Evolutionary conservation across 2,329 filamentous ascomycete species (phyloP), one percentile per base, ranked within the genome.

Genomic region (Diaporthe helianthi): DNA sequence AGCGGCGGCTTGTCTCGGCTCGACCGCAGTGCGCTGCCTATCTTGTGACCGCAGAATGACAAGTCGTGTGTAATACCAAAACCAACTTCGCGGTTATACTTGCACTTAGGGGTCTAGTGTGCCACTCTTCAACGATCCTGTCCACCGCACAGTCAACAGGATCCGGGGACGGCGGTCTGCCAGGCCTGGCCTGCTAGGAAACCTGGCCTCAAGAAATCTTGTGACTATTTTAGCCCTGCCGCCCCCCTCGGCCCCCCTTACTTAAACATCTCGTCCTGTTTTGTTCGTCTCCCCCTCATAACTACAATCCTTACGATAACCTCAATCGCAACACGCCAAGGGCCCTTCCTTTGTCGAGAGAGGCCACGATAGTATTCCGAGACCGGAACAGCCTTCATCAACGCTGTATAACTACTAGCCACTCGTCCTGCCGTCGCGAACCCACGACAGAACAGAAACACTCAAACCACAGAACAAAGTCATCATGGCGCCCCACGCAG

Each of bases 401-500:
- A 24, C 29, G 22, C 44, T 63, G n/a, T n/a, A 36, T 36, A 49
- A 26, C 29, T 29, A 26, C 19, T 1, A 24, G 15, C 13, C 17
- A 13, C 36, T 60, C 36, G 24, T 44, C 36, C 36, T 26, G 54
- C 36, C 54, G 36, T 44, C 36, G 15, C 22, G 36, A 22, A 15
- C 24, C 24, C 55, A 31, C 38, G 41, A 47, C 38, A 61, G 17
- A 24, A 47, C 38, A 61, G 17, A 24, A 29, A 44, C 78, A 75
- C 63, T 68, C 49, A 26, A 67, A 65, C 66, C 26, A 36, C 31
- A 52, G 44, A 66, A 61, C 69, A 65, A 69, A 58, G 52, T 72
- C 74, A 80, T 69, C 74, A 90, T 90, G 88, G 85, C 88, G 74
- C 86, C 87, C 73, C 87, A 89, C 83, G 86, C 87, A 70, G 75